phyloP scores from a whole-genome alignment of 345 rosid genomes.

The Physaria fendleri region DNA sequence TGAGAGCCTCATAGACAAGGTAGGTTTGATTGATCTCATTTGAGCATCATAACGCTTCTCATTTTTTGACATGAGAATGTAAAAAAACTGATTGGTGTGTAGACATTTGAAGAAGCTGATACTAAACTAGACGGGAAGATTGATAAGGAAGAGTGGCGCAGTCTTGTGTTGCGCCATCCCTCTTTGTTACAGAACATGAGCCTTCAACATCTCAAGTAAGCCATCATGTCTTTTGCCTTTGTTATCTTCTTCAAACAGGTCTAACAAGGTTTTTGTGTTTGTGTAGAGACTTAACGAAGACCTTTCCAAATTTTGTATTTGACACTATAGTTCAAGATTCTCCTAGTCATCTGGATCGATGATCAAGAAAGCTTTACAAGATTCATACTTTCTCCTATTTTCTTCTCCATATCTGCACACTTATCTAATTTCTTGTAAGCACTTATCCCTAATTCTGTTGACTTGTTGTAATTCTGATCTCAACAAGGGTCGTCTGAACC shows the following conservation, averaged over 20 bases:
- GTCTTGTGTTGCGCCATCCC: slow-evolving; percentile 66
- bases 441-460: slow-evolving; percentile 36
- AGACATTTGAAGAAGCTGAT: slow-evolving; percentile 79
- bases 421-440: slow-evolving; percentile 6
- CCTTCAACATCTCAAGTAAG: slow-evolving; percentile 75
- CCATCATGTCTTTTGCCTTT: background rate
- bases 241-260: background rate
- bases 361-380: slow-evolving; percentile 1
- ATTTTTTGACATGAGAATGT: background rate
- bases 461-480: slow-evolving; percentile 57
- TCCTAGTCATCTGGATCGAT: no score
- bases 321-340: no score
- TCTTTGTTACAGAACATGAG: slow-evolving; percentile 64
- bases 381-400: background rate
- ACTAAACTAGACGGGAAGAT: slow-evolving; percentile 64
- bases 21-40: no score
- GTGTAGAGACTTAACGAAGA: slow-evolving; percentile 71
- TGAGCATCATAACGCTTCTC: no score
- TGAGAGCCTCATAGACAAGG: slow-evolving; percentile 80
- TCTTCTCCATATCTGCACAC: background rate
- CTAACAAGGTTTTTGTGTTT: background rate
- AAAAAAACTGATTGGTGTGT: slow-evolving; percentile 18
- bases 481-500: slow-evolving; percentile 48
- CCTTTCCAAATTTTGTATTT: no score
- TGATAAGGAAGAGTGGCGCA: slow-evolving; percentile 73